Base-by-base conservation (phyloP, 2,329 filamentous ascomycete species). In the Fusarium mundagurra region DNA sequence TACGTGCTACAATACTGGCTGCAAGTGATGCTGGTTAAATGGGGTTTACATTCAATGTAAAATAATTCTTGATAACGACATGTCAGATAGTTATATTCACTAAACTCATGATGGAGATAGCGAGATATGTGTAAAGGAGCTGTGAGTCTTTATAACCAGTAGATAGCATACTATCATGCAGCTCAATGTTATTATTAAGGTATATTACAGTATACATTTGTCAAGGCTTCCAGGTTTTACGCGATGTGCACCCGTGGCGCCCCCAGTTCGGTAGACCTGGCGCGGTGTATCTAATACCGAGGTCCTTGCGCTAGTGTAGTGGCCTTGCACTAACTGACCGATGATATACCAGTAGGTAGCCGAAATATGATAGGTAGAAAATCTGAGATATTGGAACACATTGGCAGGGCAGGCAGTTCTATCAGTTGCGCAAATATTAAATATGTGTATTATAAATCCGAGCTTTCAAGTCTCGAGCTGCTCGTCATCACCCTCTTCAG, bases 91-190 rank as follows among this genome's bases (percentile, higher is more conserved):
- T 24, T 16, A 6, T 27, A 22, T 34, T 24, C 14, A 14, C 22
- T 36, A 8, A 4, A 20, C 9, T 20, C n/a, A 20, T 16, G 6
- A 11, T 14, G 13, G 12, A 8, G 8, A 20, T 14, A 1, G 17
- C 6, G 3, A 18, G 12, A 24, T 5, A 20, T 16, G 1, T 20
- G 4, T 6, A 17, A 51, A 1, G 2, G 1, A 3, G 22, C 11
- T 14, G 0, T 3, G 22, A 24, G 29, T 1, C 3, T 13, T 10
- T 33, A 8, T 8, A 18, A 2, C 5, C 22, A 34, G 16, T 34
- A 24, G 5, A 33, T 18, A 0, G 0, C 10, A 1, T 3, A 9
- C 6, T 4, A n/a, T 14, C 2, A 10, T 18, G 22, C 11, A 18
- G 12, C 1, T 33, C 7, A 7, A n/a, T 7, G 3, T 3, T n/a